Conservation (phyloP, 345 rosid genomes). For the Ceriops decandra region DNA sequence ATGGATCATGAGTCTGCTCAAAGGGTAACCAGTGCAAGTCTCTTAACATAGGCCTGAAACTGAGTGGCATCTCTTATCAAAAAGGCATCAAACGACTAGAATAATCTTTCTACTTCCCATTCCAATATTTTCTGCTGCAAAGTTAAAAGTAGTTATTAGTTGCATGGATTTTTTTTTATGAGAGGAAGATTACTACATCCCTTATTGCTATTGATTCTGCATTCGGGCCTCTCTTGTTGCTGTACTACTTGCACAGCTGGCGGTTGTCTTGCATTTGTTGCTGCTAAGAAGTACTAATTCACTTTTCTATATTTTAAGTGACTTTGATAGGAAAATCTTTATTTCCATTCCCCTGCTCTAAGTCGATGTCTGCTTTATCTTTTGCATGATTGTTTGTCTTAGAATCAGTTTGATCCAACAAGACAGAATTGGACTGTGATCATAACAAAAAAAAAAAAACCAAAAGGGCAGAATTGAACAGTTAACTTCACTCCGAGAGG, state of each 20-base stretch:
- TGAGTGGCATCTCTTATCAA: no score
- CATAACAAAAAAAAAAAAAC: conserved; percentile 5
- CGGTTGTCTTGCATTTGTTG: background rate
- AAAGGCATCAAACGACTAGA: no score
- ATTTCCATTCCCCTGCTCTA: conserved; percentile 14
- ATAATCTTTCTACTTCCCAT: no score
- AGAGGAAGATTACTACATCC: no score
- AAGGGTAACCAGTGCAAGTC: no score
- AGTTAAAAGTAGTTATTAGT: no score
- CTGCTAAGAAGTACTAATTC: conserved; percentile 1
- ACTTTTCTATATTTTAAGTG: background rate
- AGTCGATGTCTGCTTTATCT: conserved; percentile 15
- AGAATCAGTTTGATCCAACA: background rate
- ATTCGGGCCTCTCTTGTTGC: no score
- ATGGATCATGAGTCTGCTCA: no score
- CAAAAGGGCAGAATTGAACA: conserved; percentile 15
- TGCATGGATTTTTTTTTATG: no score
- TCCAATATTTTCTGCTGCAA: no score
- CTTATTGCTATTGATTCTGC: no score
- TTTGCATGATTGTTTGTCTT: conserved; percentile 21
- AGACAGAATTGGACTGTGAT: conserved; percentile 25
- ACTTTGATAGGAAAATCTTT: conserved; percentile 20
- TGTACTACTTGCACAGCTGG: background rate
- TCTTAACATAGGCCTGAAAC: no score
- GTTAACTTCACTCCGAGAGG: conserved; percentile 14